A percentile compares a stretch with the other conserved stretches of the same genome.
These are phyloP conservation scores for Suillus alpinus DNA, from an alignment of 768 basidiomycete species.

Conservation along the genomic window DNA sequence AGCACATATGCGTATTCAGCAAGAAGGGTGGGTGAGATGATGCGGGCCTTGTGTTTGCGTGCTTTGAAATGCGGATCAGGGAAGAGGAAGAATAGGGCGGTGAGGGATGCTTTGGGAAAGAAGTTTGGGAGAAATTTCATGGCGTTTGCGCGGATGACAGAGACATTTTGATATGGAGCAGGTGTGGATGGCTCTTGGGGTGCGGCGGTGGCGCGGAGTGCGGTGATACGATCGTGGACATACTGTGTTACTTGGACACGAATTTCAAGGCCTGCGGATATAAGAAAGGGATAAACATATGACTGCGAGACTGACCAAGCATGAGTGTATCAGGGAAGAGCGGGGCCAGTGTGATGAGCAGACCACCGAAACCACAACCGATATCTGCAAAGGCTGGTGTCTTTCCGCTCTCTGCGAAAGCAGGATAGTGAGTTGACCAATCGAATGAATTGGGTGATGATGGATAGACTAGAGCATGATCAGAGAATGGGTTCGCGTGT, in stretches of 20 bases:
- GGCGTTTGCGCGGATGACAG: conserved; percentile 91
- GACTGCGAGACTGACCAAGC: conserved; percentile 65
- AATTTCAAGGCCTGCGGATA: conserved; percentile 84
- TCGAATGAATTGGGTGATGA: conserved; percentile 70
- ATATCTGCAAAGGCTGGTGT: conserved; percentile 93
- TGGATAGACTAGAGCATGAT: conserved; percentile 88
- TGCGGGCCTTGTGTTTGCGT: conserved; percentile 98
- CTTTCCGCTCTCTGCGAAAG: conserved; percentile 54
- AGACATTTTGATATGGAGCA: conserved; percentile 79
- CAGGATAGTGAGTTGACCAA: conserved; percentile 83
- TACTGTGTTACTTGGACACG: conserved; percentile 95
- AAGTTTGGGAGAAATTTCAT: conserved; percentile 99
- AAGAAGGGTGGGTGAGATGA: conserved; percentile 95
- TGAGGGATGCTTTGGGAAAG: conserved; percentile 85
- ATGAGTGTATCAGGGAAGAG: conserved; percentile 90
- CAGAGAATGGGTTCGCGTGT: conserved; percentile 85
- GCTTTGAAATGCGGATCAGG: conserved; percentile 99
- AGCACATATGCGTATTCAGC: conserved; percentile 97
- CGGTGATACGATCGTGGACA: conserved; percentile 89
- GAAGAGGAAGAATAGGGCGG: conserved; percentile 95
- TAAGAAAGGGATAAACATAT: conserved; percentile 4
- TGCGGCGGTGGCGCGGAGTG: conserved; percentile 70
- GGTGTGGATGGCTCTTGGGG: conserved; percentile 21
- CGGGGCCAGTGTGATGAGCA: conserved; percentile 85
- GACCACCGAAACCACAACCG: conserved; percentile 96